These are phyloP conservation scores for Anthostomella pinea DNA, from an alignment of 2,329 filamentous ascomycete genomes.

Conservation along the genomic window DNA sequence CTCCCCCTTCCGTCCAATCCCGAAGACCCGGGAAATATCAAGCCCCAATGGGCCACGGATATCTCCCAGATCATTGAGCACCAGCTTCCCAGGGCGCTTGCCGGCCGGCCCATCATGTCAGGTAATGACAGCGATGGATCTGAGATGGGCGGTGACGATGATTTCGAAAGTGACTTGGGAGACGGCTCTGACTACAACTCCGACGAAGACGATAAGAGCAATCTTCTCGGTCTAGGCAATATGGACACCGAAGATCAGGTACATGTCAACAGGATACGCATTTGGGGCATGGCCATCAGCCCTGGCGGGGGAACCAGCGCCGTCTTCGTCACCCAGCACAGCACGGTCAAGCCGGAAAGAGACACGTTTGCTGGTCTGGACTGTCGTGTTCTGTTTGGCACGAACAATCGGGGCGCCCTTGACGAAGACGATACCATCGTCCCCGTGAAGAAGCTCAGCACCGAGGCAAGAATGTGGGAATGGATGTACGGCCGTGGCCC, in stretches of 20 bases:
- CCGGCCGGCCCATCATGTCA: slow-evolving; percentile 36
- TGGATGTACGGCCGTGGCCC: slow-evolving; percentile 57
- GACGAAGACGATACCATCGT: slow-evolving; percentile 5
- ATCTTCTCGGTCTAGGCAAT: slow-evolving; percentile 21
- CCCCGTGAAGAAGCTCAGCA: slow-evolving; percentile 37
- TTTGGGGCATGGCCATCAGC: slow-evolving; percentile 52
- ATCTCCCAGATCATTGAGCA: slow-evolving; percentile 44
- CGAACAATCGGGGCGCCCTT: slow-evolving; percentile 8
- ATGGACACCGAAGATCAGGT: slow-evolving; percentile 39
- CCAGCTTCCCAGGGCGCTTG: slow-evolving; percentile 43
- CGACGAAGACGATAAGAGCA: slow-evolving; percentile 14
- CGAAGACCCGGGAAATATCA: slow-evolving; percentile 7
- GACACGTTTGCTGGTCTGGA: slow-evolving; percentile 35
- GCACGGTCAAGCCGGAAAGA: slow-evolving; percentile 47
- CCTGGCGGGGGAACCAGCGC: slow-evolving; percentile 52
- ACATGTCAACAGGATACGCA: slow-evolving; percentile 47
- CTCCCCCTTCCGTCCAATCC: slow-evolving; percentile 26
- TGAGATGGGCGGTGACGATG: slow-evolving; percentile 23
- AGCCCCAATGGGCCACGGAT: slow-evolving; percentile 46
- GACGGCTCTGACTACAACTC: slow-evolving; percentile 29
- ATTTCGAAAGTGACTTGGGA: slow-evolving; percentile 29
- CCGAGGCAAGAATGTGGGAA: slow-evolving; percentile 55
- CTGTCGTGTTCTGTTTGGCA: slow-evolving; percentile 38
- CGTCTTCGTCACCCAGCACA: slow-evolving; percentile 48
- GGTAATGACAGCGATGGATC: slow-evolving; percentile 30